Conservation (phyloP, 495 filamentous ascomycete genomes). For the Hypoxylon perforatum region DNA sequence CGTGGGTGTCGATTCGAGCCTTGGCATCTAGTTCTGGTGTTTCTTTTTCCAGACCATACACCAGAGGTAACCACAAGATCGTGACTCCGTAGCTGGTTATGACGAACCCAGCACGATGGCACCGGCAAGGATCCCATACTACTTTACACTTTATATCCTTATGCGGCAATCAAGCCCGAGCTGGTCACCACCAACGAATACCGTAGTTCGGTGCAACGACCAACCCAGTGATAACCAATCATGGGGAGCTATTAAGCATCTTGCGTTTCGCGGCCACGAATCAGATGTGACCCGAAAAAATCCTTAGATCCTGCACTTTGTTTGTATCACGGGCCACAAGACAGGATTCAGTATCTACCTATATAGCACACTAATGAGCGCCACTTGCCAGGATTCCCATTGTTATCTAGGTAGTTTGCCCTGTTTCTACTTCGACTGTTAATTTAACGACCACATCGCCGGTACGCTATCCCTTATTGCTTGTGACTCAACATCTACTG, state of each 20-base stretch:
- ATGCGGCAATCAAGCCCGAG: background rate
- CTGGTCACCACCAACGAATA: slow-evolving; percentile 3
- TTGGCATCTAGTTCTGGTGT: background rate
- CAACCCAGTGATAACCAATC: slow-evolving; percentile 7
- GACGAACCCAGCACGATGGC: slow-evolving; percentile 9
- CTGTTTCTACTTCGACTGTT: background rate
- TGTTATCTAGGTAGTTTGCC: background rate
- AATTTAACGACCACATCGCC: slow-evolving; percentile 5
- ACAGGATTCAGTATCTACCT: background rate
- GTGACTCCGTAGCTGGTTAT: slow-evolving; percentile 1
- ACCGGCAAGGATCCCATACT: slow-evolving; percentile 10
- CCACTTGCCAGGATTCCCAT: background rate
- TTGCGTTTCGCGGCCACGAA: slow-evolving; percentile 1
- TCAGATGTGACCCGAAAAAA: background rate
- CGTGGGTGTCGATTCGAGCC: slow-evolving; percentile 5
- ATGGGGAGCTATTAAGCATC: background rate
- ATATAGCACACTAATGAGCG: background rate
- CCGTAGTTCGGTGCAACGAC: background rate
- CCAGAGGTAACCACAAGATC: slow-evolving; percentile 9
- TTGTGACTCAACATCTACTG: background rate
- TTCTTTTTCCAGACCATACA: slow-evolving; percentile 19
- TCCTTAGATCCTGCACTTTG: background rate
- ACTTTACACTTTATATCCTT: slow-evolving; percentile 4
- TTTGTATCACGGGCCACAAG: slow-evolving; percentile 1
- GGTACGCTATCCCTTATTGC: background rate